Base-by-base conservation (phyloP, 2,329 filamentous ascomycete species). In the Pezicula rhizophila region DNA sequence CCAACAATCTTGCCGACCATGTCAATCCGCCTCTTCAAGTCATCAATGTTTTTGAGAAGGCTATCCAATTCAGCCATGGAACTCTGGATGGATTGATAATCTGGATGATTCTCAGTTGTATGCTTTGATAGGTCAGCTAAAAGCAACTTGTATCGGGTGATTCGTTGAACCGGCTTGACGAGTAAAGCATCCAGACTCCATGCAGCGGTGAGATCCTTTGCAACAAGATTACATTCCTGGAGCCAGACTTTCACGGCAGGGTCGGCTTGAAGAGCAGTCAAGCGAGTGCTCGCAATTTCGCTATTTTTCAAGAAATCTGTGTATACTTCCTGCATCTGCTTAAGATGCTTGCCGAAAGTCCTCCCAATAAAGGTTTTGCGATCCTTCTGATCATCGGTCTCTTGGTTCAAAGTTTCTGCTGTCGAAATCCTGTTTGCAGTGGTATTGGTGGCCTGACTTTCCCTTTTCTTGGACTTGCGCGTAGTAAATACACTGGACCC, bases 141-240 rank as follows among this genome's bases (percentile, higher is more conserved):
- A 37, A 99, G 74, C 41, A 96, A 83, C 3, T 90, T 90, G 63
- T 97, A 99, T 62, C 96, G 96, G 31, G 92, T 84, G 53, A 97
- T 85, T 42, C 93, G 82, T 68, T 99, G 93, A 66, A 95, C 91
- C 2, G 93, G 93, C 68, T 99, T 99, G 63, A 99, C 92, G 17
- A 99, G 78, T n/a, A 99, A 75, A 0, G 93, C 95, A 66, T 96
- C 91, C 52, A 99, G 69, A 66, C 95, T 88, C 93, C 93, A 99
- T 0, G 93, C 92, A 23, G 84, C 82, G 0, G 93, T 99, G 54
- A 99, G 77, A 64, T 96, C 93, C 58, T 89, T 87, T 11, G 92
- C 91, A 61, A 92, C 91, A 58, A 89, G 84, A 61, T 93, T 90
- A 68, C 93, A 99, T 67, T 96, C 92, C 50, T 85, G 85, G 43